Evolutionary conservation across 352 stramenopile genomes (phyloP).

Genomic region (Phytophthora sansomeana): DNA sequence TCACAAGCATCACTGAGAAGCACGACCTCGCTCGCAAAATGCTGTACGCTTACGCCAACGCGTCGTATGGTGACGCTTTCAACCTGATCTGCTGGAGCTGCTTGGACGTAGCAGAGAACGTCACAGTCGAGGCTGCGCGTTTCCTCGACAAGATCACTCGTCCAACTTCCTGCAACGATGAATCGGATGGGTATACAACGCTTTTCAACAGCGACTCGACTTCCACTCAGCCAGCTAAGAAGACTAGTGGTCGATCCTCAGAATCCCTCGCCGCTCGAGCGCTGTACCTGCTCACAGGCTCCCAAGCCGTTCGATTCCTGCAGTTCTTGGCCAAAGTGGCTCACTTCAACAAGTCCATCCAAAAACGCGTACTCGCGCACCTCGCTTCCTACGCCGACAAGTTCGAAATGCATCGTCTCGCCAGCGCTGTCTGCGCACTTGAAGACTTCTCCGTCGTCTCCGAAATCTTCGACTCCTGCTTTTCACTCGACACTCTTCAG

Average conservation of each 20-base stretch:
- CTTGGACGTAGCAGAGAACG: slow-evolving; percentile 68
- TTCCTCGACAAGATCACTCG: slow-evolving; percentile 69
- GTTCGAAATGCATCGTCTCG: slow-evolving; percentile 62
- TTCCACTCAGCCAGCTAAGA: slow-evolving; percentile 4
- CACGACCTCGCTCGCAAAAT: slow-evolving; percentile 58
- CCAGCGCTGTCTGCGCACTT: slow-evolving; percentile 52
- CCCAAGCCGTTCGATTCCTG: slow-evolving; percentile 62
- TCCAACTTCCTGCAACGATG: slow-evolving; percentile 6
- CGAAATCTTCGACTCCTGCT: slow-evolving; percentile 49
- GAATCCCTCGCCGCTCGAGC: slow-evolving; percentile 44
- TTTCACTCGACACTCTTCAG: slow-evolving; percentile 33
- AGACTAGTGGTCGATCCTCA: not conserved
- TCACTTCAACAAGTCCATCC: slow-evolving; percentile 66
- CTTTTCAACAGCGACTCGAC: not conserved
- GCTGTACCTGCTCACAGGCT: slow-evolving; percentile 66
- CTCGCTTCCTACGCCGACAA: slow-evolving; percentile 52
- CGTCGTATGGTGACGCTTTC: slow-evolving; percentile 61
- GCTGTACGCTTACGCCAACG: slow-evolving; percentile 58
- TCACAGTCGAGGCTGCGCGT: slow-evolving; percentile 69
- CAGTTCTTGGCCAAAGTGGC: slow-evolving; percentile 75
- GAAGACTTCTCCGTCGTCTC: slow-evolving; percentile 51
- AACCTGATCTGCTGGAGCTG: slow-evolving; percentile 79
- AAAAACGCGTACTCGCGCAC: slow-evolving; percentile 53
- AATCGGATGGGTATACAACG: slow-evolving; percentile 8
- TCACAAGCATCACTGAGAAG: slow-evolving; percentile 70